Conservation (phyloP, 176 grass and related monocot genomes). For the Alloteropsis semialata region DNA sequence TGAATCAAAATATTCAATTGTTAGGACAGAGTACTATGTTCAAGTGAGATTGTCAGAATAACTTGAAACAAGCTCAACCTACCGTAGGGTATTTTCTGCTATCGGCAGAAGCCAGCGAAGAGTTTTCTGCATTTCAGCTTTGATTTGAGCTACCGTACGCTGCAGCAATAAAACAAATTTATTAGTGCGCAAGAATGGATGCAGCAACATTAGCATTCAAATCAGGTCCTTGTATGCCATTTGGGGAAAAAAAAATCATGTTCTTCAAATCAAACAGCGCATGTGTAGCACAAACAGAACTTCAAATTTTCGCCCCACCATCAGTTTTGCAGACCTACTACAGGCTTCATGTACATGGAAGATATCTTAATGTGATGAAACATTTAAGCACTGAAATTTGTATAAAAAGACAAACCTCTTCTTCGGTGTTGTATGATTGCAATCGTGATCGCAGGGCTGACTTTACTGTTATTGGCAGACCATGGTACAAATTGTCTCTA, state of each 20-base stretch:
- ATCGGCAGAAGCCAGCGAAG: constrained; percentile 78
- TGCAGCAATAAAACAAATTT: constrained; percentile 25
- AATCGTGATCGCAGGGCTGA: constrained; percentile 58
- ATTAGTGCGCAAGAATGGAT: not conserved
- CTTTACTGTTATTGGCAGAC: constrained; percentile 77
- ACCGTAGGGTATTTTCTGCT: constrained; percentile 92
- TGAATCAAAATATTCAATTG: not conserved
- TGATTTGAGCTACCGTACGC: constrained; percentile 75
- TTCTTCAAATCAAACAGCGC: not conserved
- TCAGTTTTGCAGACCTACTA: not conserved
- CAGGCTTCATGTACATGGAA: not conserved
- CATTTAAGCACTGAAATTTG: not conserved
- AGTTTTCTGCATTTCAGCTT: constrained; percentile 92
- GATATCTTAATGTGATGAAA: not conserved
- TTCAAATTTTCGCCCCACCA: not conserved
- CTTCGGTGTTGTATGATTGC: constrained; percentile 48
- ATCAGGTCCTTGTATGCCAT: not conserved
- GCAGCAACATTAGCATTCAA: not conserved
- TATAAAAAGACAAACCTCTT: constrained; percentile 70
- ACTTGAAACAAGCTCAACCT: constrained; percentile 14
- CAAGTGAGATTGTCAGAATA: constrained; percentile 2
- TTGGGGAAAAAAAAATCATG: not conserved
- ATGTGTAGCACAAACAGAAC: not conserved
- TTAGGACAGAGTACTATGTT: not conserved
- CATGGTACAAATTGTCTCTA: constrained; percentile 92